These are phyloP conservation scores for Skeletonema grethae DNA, from an alignment of 108 stramenopile species.

Conservation along the genomic window DNA sequence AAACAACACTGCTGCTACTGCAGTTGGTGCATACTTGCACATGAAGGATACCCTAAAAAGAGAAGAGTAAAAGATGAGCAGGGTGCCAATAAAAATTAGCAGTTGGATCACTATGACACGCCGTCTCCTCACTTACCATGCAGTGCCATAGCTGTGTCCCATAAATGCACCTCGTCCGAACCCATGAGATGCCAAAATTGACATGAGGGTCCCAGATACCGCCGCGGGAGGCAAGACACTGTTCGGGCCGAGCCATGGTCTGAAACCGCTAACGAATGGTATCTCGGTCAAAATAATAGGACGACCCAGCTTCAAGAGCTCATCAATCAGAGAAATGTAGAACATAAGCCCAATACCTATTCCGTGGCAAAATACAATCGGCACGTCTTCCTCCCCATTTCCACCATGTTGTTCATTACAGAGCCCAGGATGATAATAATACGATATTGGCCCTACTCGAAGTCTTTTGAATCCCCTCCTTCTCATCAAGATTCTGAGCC, in stretches of 20 bases:
- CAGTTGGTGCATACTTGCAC: slow-evolving; percentile 75
- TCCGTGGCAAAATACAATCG: slow-evolving; percentile 87
- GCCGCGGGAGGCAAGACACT: slow-evolving; percentile 72
- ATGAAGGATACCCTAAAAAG: slow-evolving; percentile 36
- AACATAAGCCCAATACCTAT: slow-evolving; percentile 83
- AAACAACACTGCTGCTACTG: slow-evolving; percentile 77
- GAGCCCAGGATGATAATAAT: slow-evolving; percentile 79
- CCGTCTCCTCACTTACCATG: slow-evolving; percentile 16
- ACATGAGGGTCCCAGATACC: slow-evolving; percentile 75
- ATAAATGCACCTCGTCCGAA: slow-evolving; percentile 66
- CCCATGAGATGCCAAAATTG: slow-evolving; percentile 80
- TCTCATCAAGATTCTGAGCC: slow-evolving; percentile 65
- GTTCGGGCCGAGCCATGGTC: slow-evolving; percentile 78
- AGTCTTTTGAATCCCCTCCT: slow-evolving; percentile 71
- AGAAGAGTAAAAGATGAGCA: not conserved
- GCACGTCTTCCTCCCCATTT: slow-evolving; percentile 46
- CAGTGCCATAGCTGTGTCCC: slow-evolving; percentile 87
- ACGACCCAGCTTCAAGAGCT: slow-evolving; percentile 62
- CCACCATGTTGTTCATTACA: slow-evolving; percentile 28
- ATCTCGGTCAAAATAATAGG: slow-evolving; percentile 85
- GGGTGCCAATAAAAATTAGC: not conserved
- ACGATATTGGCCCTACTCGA: slow-evolving; percentile 67
- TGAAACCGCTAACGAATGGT: slow-evolving; percentile 80
- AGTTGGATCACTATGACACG: not conserved
- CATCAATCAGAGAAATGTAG: slow-evolving; percentile 76